phyloP scores from a whole-genome alignment of 148 eudicot genomes.

The Heliamphora exappendiculata region DNA sequence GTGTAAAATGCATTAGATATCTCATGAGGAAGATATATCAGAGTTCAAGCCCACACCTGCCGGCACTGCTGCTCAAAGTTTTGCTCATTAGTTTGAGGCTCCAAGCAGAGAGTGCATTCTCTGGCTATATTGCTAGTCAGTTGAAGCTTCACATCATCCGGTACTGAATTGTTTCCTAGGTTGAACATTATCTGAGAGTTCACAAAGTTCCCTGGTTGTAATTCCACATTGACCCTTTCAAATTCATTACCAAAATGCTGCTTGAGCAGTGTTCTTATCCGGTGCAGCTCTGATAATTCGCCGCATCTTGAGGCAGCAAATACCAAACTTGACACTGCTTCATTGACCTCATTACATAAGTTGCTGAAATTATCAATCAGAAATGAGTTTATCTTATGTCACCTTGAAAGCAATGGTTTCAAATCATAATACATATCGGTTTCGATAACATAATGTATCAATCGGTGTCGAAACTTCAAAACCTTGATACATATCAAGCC shows the following conservation, averaged over 20 bases:
- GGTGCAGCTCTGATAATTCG: conserved; percentile 22
- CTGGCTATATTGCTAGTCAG: conserved; percentile 9
- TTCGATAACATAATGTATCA: not conserved
- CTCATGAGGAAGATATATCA: too few species aligned
- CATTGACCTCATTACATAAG: conserved; percentile 10
- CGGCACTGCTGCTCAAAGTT: not conserved
- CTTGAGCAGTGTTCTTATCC: conserved; percentile 9
- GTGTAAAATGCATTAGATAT: too few species aligned
- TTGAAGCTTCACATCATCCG: conserved; percentile 9
- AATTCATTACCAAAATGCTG: conserved; percentile 12
- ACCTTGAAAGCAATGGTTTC: too few species aligned
- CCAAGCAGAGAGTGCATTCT: not conserved
- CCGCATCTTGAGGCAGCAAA: conserved; percentile 35
- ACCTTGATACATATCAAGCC: too few species aligned
- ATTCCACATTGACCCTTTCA: conserved; percentile 20
- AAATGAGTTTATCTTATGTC: too few species aligned
- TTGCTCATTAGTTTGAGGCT: not conserved
- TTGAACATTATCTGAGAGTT: conserved; percentile 17
- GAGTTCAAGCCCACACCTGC: not conserved
- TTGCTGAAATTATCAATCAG: conserved; percentile 6
- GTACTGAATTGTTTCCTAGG: not conserved
- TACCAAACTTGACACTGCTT: conserved; percentile 26
- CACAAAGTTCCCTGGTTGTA: conserved; percentile 21
- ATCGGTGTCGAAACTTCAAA: too few species aligned
- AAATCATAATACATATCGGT: too few species aligned